Percentiles rank a stretch among this genome's conserved stretches.
Evolutionary conservation across 345 rosid genomes (phyloP).

Genomic region (Bruguiera sexangula): DNA sequence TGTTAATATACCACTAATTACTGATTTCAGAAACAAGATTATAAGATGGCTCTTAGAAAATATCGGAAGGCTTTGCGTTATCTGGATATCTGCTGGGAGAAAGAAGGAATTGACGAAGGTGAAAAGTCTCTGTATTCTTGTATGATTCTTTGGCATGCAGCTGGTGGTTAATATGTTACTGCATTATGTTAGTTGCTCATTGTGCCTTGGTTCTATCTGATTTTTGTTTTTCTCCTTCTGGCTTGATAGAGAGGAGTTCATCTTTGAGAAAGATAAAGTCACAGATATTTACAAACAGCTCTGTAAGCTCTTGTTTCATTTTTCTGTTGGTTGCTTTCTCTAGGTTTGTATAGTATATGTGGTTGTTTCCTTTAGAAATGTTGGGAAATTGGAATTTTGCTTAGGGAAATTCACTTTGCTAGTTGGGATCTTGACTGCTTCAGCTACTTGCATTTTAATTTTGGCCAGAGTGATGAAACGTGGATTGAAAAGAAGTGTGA

Average conservation of each 20-base stretch:
- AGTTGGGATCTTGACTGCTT: background rate
- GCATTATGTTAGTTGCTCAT: background rate
- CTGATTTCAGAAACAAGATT: slow-evolving; percentile 65
- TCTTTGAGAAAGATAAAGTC: slow-evolving; percentile 83
- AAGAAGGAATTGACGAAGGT: slow-evolving; percentile 95
- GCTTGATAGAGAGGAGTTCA: slow-evolving; percentile 58
- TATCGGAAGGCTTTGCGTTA: slow-evolving; percentile 84
- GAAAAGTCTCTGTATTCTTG: background rate
- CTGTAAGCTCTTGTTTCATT: slow-evolving; percentile 51
- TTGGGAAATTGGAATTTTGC: background rate
- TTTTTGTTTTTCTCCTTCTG: slow-evolving; percentile 15
- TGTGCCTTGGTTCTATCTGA: slow-evolving; percentile 1
- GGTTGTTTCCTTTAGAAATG: background rate
- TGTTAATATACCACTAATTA: background rate
- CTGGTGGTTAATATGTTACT: too few relatives aligned
- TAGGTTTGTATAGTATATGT: background rate
- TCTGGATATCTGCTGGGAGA: slow-evolving; percentile 95
- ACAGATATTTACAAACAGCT: slow-evolving; percentile 81
- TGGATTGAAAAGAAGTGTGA: background rate
- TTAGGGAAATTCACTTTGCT: too few relatives aligned
- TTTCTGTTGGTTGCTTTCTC: slow-evolving; percentile 1
- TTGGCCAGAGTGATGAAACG: background rate
- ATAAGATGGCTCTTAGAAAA: slow-evolving; percentile 90
- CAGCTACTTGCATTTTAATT: background rate
- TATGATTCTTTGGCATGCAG: background rate